Conservation (phyloP, 2,329 filamentous ascomycete species). For the Aspergillus sclerotialis region DNA sequence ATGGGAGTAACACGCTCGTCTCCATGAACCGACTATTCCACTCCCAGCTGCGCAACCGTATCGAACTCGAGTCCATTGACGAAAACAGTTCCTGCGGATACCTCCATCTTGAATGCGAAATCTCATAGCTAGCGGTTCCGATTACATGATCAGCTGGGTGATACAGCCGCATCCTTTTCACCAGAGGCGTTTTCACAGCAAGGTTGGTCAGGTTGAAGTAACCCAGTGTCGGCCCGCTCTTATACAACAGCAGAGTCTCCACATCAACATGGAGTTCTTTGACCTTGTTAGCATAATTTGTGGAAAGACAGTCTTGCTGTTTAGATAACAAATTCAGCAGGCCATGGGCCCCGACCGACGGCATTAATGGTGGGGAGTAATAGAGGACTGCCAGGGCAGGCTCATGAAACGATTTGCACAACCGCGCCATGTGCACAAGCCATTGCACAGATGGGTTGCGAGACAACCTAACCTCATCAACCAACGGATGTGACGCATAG, state of each 20-base stretch:
- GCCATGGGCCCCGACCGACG: constrained; percentile 42
- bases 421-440: constrained; percentile 57
- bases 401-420: constrained; percentile 61
- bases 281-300: constrained; percentile 66
- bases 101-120: constrained; percentile 50
- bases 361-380: constrained; percentile 57
- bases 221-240: constrained; percentile 46
- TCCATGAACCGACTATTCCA: constrained; percentile 49
- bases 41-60: constrained; percentile 44
- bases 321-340: constrained; percentile 51
- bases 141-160: constrained; percentile 55
- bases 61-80: constrained; percentile 47
- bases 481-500: constrained; percentile 56
- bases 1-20: constrained; percentile 32
- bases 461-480: constrained; percentile 25
- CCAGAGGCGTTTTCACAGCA: constrained; percentile 57
- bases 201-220: constrained; percentile 53
- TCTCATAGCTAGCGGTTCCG: constrained; percentile 24
- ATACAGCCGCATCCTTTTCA: constrained; percentile 65
- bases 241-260: constrained; percentile 47
- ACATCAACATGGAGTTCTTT: constrained; percentile 64
- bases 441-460: constrained; percentile 38
- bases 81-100: constrained; percentile 62
- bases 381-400: constrained; percentile 70
- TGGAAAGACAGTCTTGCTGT: constrained; percentile 42